Evolutionary conservation across 2,329 filamentous ascomycete species (phyloP), one percentile per base, ranked within the genome.

Genomic region (Davidsoniella neocaledoniae): DNA sequence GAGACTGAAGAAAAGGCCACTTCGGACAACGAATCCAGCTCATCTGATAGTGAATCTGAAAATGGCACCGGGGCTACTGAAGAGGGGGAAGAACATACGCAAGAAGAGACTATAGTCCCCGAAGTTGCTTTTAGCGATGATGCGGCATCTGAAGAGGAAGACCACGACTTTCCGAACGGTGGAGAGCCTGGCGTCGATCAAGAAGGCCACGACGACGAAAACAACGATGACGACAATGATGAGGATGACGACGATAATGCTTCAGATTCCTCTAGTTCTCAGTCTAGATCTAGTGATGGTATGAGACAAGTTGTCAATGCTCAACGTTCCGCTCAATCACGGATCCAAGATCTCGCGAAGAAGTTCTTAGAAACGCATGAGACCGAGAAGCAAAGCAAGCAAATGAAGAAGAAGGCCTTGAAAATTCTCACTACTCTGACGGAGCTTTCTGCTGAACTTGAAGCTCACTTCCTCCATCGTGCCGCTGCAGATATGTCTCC

Each of bases 361-460:
- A 83, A 76, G 49, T 95, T 98, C 61, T 67, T 96, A 36, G 81
- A 88, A 52, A 71, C 75, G 0, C 87, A 96, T 56, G 87, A 95
- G 62, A 79, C 76, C 3, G 80, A 86, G 55, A 77, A 81, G 54
- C 73, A 74, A 55, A 79, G 80, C 16, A 81, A 79, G 58, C 70
- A 71, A 6, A 81, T 93, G 72, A 85, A 84, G 60, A 76, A 80
- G 51, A 88, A 88, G 63, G 90, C 91, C 0, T 70, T 72, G 0
- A 73, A 77, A 50, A 93, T 94, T 23, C 68, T 96, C 23, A 69
- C 76, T 2, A 76, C 82, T 54, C 69, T 98, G 29, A 82, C 83
- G 55, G 66, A 66, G 1, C 68, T 98, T 36, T 84, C 86, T 2
- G 66, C 69, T 2, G 77, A 90, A 17, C 80, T 95, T 37, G 77